Percentiles rank a stretch among this genome's conserved stretches.
Evolutionary conservation across 139 green algal genomes (phyloP).

Genomic region (Coccomyxa sp.): DNA sequence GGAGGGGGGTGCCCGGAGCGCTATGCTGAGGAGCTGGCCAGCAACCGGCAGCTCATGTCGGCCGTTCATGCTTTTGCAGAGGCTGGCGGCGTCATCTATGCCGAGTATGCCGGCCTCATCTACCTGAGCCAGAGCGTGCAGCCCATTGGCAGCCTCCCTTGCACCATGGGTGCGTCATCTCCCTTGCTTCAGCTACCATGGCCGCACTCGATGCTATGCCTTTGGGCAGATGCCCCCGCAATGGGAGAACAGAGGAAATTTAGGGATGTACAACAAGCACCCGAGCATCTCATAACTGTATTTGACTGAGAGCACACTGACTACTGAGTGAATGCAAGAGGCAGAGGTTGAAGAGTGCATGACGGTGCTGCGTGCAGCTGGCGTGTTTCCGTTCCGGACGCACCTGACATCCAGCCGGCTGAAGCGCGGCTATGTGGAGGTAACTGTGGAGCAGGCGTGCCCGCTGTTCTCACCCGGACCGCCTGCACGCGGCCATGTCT

Average conservation of each 20-base stretch:
- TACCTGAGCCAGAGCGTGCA: constrained; percentile 74
- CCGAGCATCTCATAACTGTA: neutral
- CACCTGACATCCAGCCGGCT: constrained; percentile 38
- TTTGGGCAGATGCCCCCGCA: neutral
- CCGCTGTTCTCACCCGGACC: constrained; percentile 61
- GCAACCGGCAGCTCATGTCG: constrained; percentile 57
- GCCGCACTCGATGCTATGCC: neutral
- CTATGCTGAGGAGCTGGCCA: constrained; percentile 56
- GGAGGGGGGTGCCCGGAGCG: constrained; percentile 76
- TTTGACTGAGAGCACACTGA: too few relatives aligned
- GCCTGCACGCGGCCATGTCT: constrained; percentile 63
- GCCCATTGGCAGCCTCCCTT: constrained; percentile 19
- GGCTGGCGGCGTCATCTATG: constrained; percentile 84
- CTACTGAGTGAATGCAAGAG: too few relatives aligned
- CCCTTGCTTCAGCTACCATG: too few relatives aligned
- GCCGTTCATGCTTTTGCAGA: constrained; percentile 73
- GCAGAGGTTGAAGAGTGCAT: too few relatives aligned
- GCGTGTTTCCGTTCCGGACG: constrained; percentile 84
- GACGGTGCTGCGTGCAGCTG: constrained; percentile 37
- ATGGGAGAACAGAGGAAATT: neutral
- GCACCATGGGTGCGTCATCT: constrained; percentile 31
- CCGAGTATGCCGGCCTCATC: constrained; percentile 83
- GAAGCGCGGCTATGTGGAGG: constrained; percentile 69
- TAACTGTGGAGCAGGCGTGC: constrained; percentile 42
- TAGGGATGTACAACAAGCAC: neutral